These are phyloP conservation scores for Aspergillus sp. DNA, from an alignment of 2,329 filamentous ascomycete genomes.

Conservation along the genomic window DNA sequence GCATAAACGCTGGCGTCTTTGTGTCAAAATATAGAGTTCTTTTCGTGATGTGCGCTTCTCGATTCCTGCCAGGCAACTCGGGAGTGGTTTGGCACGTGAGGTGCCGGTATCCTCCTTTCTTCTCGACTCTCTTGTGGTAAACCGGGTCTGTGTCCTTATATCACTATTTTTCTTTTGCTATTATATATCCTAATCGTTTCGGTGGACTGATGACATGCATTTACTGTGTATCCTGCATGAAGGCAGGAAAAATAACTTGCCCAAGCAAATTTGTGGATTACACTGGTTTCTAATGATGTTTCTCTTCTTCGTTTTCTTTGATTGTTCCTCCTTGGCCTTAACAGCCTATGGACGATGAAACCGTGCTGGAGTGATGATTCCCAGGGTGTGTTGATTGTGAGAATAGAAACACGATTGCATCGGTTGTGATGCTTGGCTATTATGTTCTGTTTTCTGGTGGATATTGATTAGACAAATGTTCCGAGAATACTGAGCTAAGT, in stretches of 20 bases:
- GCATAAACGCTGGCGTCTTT: constrained; percentile 28
- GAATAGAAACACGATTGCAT: background rate
- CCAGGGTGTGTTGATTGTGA: background rate
- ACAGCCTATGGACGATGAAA: background rate
- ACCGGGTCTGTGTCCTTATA: constrained; percentile 28
- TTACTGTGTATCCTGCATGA: background rate
- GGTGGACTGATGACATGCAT: constrained; percentile 1
- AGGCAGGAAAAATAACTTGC: background rate
- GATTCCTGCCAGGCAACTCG: constrained; percentile 8
- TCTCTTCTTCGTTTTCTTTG: background rate
- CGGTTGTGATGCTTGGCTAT: background rate
- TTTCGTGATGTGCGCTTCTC: constrained; percentile 22
- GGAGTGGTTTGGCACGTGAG: constrained; percentile 10
- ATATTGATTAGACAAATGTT: too few relatives aligned
- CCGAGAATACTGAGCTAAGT: too few relatives aligned
- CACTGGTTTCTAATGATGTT: background rate
- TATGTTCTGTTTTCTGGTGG: background rate
- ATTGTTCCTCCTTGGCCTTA: background rate
- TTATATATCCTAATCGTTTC: constrained; percentile 25
- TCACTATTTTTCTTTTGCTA: constrained; percentile 20
- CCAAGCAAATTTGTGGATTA: background rate
- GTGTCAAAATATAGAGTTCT: constrained; percentile 23
- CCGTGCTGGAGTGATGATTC: background rate
- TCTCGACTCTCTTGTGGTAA: constrained; percentile 11
- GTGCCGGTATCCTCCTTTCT: constrained; percentile 16